Base-by-base conservation (phyloP, 2,329 filamentous ascomycete genomes). In the Colletotrichum musae region DNA sequence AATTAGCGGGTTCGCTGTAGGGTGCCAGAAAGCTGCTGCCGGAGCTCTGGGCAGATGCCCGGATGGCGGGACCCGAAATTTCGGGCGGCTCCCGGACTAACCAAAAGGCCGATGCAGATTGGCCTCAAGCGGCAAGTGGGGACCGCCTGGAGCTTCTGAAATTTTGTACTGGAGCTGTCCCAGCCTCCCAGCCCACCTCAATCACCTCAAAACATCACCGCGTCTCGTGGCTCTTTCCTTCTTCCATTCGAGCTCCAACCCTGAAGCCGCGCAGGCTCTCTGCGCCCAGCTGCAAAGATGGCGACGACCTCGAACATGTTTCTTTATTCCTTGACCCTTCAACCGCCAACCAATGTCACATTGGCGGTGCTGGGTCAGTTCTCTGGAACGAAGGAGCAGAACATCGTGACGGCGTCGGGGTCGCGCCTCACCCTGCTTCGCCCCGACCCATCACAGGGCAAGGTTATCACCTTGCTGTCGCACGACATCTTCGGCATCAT, bases 261-360 rank as follows among this genome's bases (percentile, higher is more conserved):
- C 70, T 73, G 77, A 73, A 79, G 82, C 83, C 82, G 83, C 82
- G 83, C 84, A 84, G 85, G 83, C 82, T 83, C 78, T 79, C 83
- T 84, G 84, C 83, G 83, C 81, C 78, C 77, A 81, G 77, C 77
- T 77, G 81, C 77, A 78, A 87, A 79, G 79, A 98, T 98, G 96
- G 95, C 96, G 85, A 97, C 95, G 80, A 98, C 95, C 71, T 98
- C 95, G 74, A 95, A 95, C 81, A 97, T 98, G 94, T 98, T 98
- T 81, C 91, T 99, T 85, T 99, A 99, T 85, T 96, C 94, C 77
- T 88, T 99, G 85, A 98, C 96, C 75, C 92, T 99, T 77, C 94
- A 98, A 83, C 92, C 94, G 75, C 94, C 96, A 41, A 95, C 94
- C 74, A 93, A 94, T 70, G 91, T 97, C 77, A 94, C 92, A 58